phyloP scores from a whole-genome alignment of 2,329 filamentous ascomycete genomes.

The Verticillium dahliae region DNA sequence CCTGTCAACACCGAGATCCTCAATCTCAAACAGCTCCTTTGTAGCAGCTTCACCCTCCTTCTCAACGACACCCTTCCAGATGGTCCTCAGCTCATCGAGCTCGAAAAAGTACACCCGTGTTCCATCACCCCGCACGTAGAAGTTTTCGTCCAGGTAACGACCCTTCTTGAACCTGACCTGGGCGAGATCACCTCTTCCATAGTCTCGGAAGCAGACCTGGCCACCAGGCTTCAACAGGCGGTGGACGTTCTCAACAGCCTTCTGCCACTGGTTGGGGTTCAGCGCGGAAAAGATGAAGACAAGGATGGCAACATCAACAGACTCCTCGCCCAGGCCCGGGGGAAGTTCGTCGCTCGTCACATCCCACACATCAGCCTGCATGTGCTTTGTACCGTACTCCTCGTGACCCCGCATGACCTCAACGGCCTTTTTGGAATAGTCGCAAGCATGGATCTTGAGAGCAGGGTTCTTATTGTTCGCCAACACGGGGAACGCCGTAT shows the following conservation, averaged over 20 bases:
- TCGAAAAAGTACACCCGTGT: conserved; percentile 98
- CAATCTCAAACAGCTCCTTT: conserved; percentile 55
- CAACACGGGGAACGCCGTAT: conserved; percentile 90
- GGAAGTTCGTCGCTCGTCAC: conserved; percentile 67
- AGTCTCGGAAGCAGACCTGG: conserved; percentile 92
- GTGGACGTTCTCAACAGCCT: conserved; percentile 75
- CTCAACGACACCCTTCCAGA: conserved; percentile 58
- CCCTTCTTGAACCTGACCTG: conserved; percentile 97
- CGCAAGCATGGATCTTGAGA: conserved; percentile 85
- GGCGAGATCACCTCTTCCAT: conserved; percentile 88
- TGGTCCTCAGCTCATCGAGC: conserved; percentile 67
- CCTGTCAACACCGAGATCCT: conserved; percentile 77
- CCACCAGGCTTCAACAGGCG: conserved; percentile 84
- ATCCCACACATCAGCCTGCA: conserved; percentile 95
- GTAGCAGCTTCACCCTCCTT: conserved; percentile 18
- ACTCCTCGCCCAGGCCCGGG: conserved; percentile 67
- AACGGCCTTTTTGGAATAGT: conserved; percentile 93
- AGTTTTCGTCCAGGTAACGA: conserved; percentile 90
- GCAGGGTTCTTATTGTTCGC: conserved; percentile 74
- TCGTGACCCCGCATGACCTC: conserved; percentile 82
- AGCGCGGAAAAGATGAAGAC: conserved; percentile 97
- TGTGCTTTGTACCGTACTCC: conserved; percentile 63
- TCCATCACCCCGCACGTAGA: conserved; percentile 92
- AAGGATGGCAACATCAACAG: conserved; percentile 86
- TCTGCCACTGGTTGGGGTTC: conserved; percentile 75